Evolutionary conservation across 2,329 filamentous ascomycete species (phyloP), one percentile per base, ranked within the genome.

Genomic region (Penicillium corylophilum): DNA sequence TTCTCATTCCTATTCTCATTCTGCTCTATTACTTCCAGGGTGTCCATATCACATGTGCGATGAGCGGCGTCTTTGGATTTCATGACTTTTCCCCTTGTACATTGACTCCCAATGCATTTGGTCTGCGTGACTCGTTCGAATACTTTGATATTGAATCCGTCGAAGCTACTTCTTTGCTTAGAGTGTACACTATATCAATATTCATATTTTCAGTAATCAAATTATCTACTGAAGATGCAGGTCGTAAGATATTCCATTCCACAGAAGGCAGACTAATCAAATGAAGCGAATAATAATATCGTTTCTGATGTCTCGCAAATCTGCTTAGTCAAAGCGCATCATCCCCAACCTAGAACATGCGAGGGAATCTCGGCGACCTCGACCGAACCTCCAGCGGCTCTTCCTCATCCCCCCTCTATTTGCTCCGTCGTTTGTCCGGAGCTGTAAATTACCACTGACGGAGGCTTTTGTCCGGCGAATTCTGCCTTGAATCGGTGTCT

Each of bases 281-380:
- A 12, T 10, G 20, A 5, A 1, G 16, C 12, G 18, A 16, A 6
- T 28, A 12, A 9, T 3, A 28, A 9, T 28, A 10, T 28, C 12
- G 26, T 10, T 10, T 38, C n/a, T 18, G 35, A 20, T 20, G 35
- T 18, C 9, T 22, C 18, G 33, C n/a, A 38, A 38, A 20, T 38
- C 44, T 53, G 63, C 60, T 64, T 64, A 64, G 63, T 65, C 53
- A 64, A 63, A 41, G 38, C 38, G 22, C 49, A 54, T 52, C 42
- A 51, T 31, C 31, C 47, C n/a, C n/a, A n/a, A n/a, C n/a, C n/a
- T n/a, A n/a, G 38, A 53, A 53, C 47, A 49, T 48, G 48, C 50
- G 53, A 61, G 55, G 57, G 64, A 69, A 69, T 57, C 63, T 62
- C 62, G 62, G 61, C 61, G 65, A 70, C 56, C 60, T 63, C 58